Base-by-base conservation (phyloP, 2,329 filamentous ascomycete genomes). In the Diplodia mutila region DNA sequence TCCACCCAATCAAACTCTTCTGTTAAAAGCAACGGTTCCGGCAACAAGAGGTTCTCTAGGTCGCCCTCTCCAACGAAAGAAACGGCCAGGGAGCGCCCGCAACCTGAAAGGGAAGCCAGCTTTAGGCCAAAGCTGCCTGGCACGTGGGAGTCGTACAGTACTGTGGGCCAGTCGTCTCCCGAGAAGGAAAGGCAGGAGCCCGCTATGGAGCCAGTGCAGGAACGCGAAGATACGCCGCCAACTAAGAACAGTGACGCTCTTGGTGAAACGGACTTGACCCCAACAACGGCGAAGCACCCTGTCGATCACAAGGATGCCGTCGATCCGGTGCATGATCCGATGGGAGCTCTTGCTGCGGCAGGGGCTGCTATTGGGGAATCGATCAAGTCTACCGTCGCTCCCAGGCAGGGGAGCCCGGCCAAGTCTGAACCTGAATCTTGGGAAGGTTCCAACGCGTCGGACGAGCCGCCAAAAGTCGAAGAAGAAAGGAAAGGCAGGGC, bases 71-170 rank as follows among this genome's bases (percentile, higher is more conserved):
- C 74, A 14, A 70, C 70, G 25, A 75, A 75, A 48, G 65, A 69
- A 3, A 23, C 34, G 14, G 27, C 65, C 16, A 53, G 42, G 27
- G 68, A 71, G 61, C 72, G 77, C 51, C 79, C 79, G 18, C 34
- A 68, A 25, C 71, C 75, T 18, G 72, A 70, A 48, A 75, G 77
- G 32, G 72, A 76, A 55, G 73, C 73, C 52, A 84, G 81, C 69
- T 86, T 86, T 71, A 78, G 81, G 65, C 85, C 85, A 16, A 78
- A 83, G 65, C 73, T 86, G 37, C 85, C 85, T 48, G 85, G 85
- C 25, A 82, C 82, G 64, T 86, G 84, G 85, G 80, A 85, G 64
- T 86, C 84, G 37, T 83, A 79, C 68, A 80, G 80, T 7, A 80
- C 78, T 11, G 75, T 77, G 39, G 78, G 76, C 7, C 74, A 75